Evolutionary conservation across 345 rosid genomes (phyloP).

Genomic region (Lenwebbia sp.): DNA sequence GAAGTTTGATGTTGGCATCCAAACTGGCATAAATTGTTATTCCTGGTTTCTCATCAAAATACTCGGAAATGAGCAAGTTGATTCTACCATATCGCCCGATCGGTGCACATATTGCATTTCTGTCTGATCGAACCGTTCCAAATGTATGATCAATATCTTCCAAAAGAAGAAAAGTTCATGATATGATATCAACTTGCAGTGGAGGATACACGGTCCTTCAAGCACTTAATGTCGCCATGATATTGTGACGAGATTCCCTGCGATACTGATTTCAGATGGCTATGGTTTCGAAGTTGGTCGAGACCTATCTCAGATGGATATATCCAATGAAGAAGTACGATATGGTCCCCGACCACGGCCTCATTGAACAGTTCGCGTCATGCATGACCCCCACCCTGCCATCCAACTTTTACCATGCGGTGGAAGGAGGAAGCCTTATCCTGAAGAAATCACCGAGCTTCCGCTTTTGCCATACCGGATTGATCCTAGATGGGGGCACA

Average conservation of each 20-base stretch:
- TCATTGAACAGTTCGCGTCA: constrained; percentile 8
- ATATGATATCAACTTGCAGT: not conserved
- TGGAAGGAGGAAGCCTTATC: constrained; percentile 18
- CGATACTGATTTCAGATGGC: constrained; percentile 9
- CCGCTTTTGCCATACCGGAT: constrained; percentile 12
- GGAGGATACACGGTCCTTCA: not conserved
- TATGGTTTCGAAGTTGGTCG: constrained; percentile 10
- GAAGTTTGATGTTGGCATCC: not conserved
- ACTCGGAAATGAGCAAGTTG: not conserved
- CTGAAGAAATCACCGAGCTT: constrained; percentile 8
- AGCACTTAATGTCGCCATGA: not conserved
- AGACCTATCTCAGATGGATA: constrained; percentile 9
- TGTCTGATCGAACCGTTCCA: not conserved
- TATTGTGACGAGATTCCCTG: not conserved
- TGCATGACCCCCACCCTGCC: constrained; percentile 15
- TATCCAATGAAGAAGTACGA: constrained; percentile 15
- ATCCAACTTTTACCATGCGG: constrained; percentile 10
- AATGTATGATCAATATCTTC: not conserved
- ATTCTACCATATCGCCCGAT: not conserved
- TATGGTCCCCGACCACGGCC: constrained; percentile 12
- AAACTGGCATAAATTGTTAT: not conserved
- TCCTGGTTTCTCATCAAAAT: not conserved
- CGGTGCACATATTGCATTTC: not conserved
- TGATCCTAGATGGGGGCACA: constrained; percentile 5
- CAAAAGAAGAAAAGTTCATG: not conserved